phyloP scores from a whole-genome alignment of 139 green algal species.

The Axilococcus clingmanii region DNA sequence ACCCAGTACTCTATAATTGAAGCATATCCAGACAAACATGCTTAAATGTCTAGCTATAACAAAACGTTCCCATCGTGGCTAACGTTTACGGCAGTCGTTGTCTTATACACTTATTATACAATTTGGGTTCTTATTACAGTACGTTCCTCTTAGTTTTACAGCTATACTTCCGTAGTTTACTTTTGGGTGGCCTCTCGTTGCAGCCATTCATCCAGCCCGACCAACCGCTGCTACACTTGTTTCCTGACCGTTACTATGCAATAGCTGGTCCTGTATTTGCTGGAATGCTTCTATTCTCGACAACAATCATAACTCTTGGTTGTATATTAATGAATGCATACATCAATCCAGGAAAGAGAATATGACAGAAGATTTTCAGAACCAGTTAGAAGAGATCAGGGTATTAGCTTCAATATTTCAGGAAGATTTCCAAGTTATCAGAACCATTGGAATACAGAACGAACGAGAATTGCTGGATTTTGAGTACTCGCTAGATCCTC shows the following conservation, averaged over 20 bases:
- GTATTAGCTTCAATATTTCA: conserved; percentile 48
- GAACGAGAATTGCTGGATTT: too few relatives aligned
- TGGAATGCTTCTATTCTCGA: too few relatives aligned
- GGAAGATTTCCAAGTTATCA: too few relatives aligned
- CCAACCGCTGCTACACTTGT: conserved; percentile 25
- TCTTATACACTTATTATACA: conserved; percentile 32
- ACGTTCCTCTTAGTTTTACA: background rate
- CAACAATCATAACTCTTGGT: too few relatives aligned
- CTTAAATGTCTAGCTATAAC: too few relatives aligned
- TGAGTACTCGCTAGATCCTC: too few relatives aligned
- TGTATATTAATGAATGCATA: too few relatives aligned
- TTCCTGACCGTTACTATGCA: conserved; percentile 25
- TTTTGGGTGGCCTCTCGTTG: background rate
- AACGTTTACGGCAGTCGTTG: background rate
- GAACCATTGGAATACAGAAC: too few relatives aligned
- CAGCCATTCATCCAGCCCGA: conserved; percentile 53
- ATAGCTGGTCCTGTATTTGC: conserved; percentile 18
- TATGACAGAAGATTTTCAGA: conserved; percentile 16
- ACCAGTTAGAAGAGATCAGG: conserved; percentile 56
- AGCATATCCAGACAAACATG: too few relatives aligned
- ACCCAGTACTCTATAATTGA: too few relatives aligned
- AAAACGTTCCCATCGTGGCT: conserved; percentile 1
- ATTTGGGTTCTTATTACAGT: conserved; percentile 46
- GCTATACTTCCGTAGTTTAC: background rate
- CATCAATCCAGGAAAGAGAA: too few relatives aligned